These are phyloP conservation scores for Calonectria hongkongensis DNA, from an alignment of 2,329 filamentous ascomycete genomes.

Conservation along the genomic window DNA sequence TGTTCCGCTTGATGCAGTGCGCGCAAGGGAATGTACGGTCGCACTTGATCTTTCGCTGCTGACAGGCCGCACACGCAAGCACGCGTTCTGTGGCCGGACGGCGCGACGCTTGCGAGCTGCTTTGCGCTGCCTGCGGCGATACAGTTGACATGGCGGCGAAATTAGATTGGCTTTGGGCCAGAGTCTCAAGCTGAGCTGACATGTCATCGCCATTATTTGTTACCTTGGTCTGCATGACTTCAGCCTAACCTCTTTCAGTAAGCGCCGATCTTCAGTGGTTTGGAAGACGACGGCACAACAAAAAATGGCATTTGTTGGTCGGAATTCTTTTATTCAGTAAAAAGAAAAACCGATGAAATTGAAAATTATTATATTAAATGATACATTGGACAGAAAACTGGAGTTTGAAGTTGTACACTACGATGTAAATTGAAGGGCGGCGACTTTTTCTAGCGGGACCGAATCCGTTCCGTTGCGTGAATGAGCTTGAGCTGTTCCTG, in stretches of 20 bases:
- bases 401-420: too few species aligned
- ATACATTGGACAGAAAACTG: too few species aligned
- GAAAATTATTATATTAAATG: too few species aligned
- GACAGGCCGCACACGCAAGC: slow-evolving; percentile 75
- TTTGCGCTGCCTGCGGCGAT: not conserved
- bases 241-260: not conserved
- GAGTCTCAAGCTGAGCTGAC: not conserved
- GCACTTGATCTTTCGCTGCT: slow-evolving; percentile 79
- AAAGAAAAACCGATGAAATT: too few species aligned
- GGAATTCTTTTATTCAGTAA: too few species aligned
- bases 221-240: not conserved
- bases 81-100: slow-evolving; percentile 49
- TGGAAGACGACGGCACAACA: too few species aligned
- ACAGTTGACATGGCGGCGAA: not conserved
- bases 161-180: not conserved
- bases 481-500: too few species aligned
- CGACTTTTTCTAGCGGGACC: too few species aligned
- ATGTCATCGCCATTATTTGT: not conserved
- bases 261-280: not conserved
- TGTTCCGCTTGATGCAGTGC: slow-evolving; percentile 68
- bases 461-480: too few species aligned
- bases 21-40: slow-evolving; percentile 75
- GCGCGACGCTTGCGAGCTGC: not conserved
- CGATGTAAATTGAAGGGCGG: too few species aligned
- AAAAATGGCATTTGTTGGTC: too few species aligned